Evolutionary conservation across 2,329 filamentous ascomycete genomes (phyloP), one percentile per base, ranked within the genome.

Genomic region (Penicillium brevicompactum): DNA sequence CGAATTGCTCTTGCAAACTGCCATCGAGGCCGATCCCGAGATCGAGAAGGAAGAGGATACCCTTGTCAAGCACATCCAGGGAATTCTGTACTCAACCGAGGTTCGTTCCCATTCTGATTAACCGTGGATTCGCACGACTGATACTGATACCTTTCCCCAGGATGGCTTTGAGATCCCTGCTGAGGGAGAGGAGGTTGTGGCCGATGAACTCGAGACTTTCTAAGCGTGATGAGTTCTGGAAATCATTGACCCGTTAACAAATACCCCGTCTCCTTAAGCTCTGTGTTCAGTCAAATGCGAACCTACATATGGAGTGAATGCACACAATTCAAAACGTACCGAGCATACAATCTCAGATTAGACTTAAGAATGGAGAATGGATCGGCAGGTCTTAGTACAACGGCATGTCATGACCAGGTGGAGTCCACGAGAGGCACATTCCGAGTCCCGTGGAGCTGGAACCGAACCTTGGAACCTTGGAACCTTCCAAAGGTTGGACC

Each of bases 71-170:
- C 88, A 93, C 74, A 97, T 99, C 75, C 94, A 99, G 80, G 87
- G 86, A 32, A 97, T 97, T 71, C 82, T 99, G 61, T 99, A 99
- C 83, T 96, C 92, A 59, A 99, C 94, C 59, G 94, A 99, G 82
- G 83, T 84, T 73, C 55, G 69, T 61, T 42, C 8, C 44, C 22
- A 43, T 38, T 11, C 8, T 13, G 41, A 49, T 49, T 49, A 22
- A 11, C 46, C 27, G n/a, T 34, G 45, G 48, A 46, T 21, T 21
- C n/a, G 38, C 34, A 31, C 11, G 24, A 48, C 27, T 52, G 30
- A 46, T 34, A 16, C 31, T 49, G 24, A 27, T 27, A 27, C 8
- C 5, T 24, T 24, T 32, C 41, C 31, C 5, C 56, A 70, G 67
- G 73, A 75, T 53, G 72, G 88, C 32, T 96, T 96, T 69, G 92